Percentiles rank a stretch among this genome's conserved stretches.
phyloP scores from a whole-genome alignment of 805 yeast species.

The Candida taoyuanica region DNA sequence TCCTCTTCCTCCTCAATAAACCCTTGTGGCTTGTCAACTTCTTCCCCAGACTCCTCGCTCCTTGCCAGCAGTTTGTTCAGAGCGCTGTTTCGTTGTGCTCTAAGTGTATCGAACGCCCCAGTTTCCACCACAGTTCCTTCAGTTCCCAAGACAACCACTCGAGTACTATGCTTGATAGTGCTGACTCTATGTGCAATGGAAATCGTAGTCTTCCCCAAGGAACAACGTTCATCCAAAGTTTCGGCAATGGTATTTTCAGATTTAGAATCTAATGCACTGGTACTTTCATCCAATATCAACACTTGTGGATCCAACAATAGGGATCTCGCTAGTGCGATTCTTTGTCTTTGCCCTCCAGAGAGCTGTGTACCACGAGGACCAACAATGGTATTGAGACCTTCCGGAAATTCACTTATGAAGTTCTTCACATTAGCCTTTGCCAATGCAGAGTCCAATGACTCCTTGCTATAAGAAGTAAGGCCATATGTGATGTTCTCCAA shows the following conservation, averaged over 20 bases:
- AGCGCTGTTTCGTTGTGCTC: constrained; percentile 33
- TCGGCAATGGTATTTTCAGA: constrained; percentile 82
- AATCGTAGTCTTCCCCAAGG: constrained; percentile 64
- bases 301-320: constrained; percentile 72
- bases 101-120: constrained; percentile 53
- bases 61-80: constrained; percentile 33
- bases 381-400: constrained; percentile 73
- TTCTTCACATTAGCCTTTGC: constrained; percentile 66
- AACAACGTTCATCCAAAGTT: constrained; percentile 54
- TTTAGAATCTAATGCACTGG: constrained; percentile 87
- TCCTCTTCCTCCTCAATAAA: constrained; percentile 1
- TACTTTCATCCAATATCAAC: constrained; percentile 89
- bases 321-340: constrained; percentile 89
- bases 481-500: constrained; percentile 83
- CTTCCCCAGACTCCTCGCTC: constrained; percentile 24
- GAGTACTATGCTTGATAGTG: constrained; percentile 78
- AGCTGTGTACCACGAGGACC: constrained; percentile 87
- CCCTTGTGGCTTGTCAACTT: constrained; percentile 6
- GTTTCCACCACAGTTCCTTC: constrained; percentile 74
- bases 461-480: constrained; percentile 45
- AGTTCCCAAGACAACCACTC: constrained; percentile 71
- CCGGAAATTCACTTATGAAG: constrained; percentile 74
- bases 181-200: constrained; percentile 90
- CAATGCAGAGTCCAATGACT: constrained; percentile 52
- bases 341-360: constrained; percentile 93